These are phyloP conservation scores for Polytrichum formosum DNA, from an alignment of 225 moss, liverwort and hornwort species.

Conservation along the genomic window DNA sequence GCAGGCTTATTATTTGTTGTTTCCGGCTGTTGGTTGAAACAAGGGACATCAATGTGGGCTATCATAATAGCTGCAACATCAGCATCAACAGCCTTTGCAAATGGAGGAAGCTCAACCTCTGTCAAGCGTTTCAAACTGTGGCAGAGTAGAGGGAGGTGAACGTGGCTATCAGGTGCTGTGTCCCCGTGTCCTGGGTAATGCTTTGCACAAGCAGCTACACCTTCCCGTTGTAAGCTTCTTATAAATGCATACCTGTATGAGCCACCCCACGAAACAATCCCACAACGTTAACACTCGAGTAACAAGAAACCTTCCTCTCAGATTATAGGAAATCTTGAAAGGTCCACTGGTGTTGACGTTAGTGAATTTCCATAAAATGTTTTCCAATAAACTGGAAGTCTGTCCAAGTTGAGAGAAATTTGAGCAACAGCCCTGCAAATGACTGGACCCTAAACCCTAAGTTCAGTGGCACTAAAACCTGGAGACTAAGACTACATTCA, in stretches of 20 bases:
- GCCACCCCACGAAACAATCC: neutral
- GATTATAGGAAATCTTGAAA: too few relatives aligned
- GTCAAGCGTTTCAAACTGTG: slow-evolving; percentile 36
- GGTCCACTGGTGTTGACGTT: too few relatives aligned
- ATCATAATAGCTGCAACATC: slow-evolving; percentile 79
- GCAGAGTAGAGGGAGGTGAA: slow-evolving; percentile 46
- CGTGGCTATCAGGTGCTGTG: slow-evolving; percentile 52
- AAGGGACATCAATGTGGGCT: slow-evolving; percentile 53
- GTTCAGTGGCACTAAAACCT: too few relatives aligned
- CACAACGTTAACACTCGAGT: too few relatives aligned
- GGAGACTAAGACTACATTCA: too few relatives aligned
- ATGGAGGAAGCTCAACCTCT: slow-evolving; percentile 54
- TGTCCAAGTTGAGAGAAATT: too few relatives aligned
- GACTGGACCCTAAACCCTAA: too few relatives aligned
- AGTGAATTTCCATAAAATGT: too few relatives aligned
- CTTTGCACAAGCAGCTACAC: slow-evolving; percentile 75
- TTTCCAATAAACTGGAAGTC: too few relatives aligned
- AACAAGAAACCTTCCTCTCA: too few relatives aligned
- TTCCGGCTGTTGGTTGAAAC: slow-evolving; percentile 21
- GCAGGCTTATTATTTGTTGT: slow-evolving; percentile 33
- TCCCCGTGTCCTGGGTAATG: slow-evolving; percentile 74
- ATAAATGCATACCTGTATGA: slow-evolving; percentile 46
- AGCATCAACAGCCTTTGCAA: slow-evolving; percentile 59
- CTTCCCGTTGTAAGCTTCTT: slow-evolving; percentile 64
- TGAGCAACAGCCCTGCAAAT: too few relatives aligned